A percentile compares a stretch with the other conserved stretches of the same genome.
Conservation (phyloP, 2,329 filamentous ascomycete genomes). For the Zymoseptoria pseudotritici region DNA sequence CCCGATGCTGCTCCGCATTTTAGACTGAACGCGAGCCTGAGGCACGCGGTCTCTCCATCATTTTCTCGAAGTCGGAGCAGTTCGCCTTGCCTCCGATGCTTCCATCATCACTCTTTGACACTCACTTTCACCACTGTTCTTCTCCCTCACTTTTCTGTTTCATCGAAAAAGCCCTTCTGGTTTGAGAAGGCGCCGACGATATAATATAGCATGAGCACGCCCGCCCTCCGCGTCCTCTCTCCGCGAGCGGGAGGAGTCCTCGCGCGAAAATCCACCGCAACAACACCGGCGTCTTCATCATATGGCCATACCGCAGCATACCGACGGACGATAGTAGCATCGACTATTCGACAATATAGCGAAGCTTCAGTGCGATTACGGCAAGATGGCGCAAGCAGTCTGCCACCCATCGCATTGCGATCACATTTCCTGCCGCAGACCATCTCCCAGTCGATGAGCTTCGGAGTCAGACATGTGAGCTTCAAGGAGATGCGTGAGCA, state of each 20-base stretch:
- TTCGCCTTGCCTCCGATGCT: neutral
- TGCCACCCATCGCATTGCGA: slow-evolving; percentile 33
- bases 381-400: slow-evolving; percentile 16
- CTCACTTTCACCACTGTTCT: neutral
- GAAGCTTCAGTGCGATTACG: slow-evolving; percentile 23
- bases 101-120: slow-evolving; percentile 3
- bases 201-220: slow-evolving; percentile 39
- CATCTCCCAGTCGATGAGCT: slow-evolving; percentile 35
- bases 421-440: slow-evolving; percentile 38
- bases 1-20: neutral
- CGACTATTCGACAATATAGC: slow-evolving; percentile 20
- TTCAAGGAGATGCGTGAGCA: slow-evolving; percentile 33
- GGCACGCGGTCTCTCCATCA: neutral
- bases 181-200: neutral
- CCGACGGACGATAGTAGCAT: slow-evolving; percentile 36
- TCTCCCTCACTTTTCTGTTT: slow-evolving; percentile 1
- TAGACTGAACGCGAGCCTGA: neutral
- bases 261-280: slow-evolving; percentile 31
- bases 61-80: neutral
- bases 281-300: slow-evolving; percentile 29
- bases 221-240: slow-evolving; percentile 33
- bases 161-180: slow-evolving; percentile 1
- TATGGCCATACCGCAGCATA: slow-evolving; percentile 43
- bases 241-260: slow-evolving; percentile 34
- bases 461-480: slow-evolving; percentile 38